These are phyloP conservation scores for Phaeophleospora eucalypticola DNA, from an alignment of 2,329 filamentous ascomycete species.

Conservation along the genomic window DNA sequence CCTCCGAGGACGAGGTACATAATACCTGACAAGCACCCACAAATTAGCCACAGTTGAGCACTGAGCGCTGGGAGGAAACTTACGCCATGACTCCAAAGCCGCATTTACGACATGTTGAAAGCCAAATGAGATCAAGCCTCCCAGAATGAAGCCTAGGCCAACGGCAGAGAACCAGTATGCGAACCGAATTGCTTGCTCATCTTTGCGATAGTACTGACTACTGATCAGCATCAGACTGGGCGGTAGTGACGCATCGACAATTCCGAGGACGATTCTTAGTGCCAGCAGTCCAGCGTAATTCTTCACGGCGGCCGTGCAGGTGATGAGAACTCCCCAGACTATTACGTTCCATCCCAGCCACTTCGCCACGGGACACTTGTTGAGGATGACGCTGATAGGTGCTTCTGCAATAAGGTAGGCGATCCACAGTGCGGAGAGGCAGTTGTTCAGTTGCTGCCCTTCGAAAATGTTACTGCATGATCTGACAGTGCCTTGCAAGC, in stretches of 20 bases:
- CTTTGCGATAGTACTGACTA: conserved; percentile 25
- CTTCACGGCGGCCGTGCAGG: conserved; percentile 16
- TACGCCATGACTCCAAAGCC: conserved; percentile 16
- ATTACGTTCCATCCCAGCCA: conserved; percentile 13
- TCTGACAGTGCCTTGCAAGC: no score
- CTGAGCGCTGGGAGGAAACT: conserved; percentile 2
- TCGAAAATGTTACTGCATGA: no score
- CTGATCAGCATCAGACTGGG: conserved; percentile 17
- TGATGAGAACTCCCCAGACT: conserved; percentile 12
- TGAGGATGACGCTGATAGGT: conserved; percentile 27
- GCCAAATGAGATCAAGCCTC: conserved; percentile 54
- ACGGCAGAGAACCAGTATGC: conserved; percentile 64
- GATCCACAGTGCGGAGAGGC: conserved; percentile 17
- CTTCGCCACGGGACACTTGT: conserved; percentile 39
- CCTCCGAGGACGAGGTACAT: conserved; percentile 44
- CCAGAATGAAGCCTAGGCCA: conserved; percentile 53
- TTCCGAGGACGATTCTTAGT: conserved; percentile 15
- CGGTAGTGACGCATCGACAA: conserved; percentile 12
- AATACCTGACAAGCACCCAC: conserved; percentile 10
- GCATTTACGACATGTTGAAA: conserved; percentile 42
- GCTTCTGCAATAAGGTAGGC: conserved; percentile 14
- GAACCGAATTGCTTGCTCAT: conserved; percentile 60
- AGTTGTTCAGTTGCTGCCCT: conserved; percentile 20
- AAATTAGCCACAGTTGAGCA: not conserved
- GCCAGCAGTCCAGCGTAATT: conserved; percentile 22